These are phyloP conservation scores for Yamadazyma endophytica DNA, from an alignment of 805 yeast species.

Conservation along the genomic window DNA sequence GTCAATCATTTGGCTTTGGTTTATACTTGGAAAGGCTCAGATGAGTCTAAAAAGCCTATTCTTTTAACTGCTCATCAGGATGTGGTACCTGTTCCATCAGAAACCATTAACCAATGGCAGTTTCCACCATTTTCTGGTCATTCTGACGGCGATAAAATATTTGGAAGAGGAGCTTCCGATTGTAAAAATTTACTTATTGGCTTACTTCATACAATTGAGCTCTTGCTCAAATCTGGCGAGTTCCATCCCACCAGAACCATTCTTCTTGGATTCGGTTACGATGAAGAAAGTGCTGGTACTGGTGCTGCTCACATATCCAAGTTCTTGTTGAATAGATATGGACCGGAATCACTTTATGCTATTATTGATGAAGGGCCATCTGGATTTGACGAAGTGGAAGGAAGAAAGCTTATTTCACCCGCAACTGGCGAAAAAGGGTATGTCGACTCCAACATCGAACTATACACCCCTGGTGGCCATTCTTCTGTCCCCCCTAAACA, in stretches of 20 bases:
- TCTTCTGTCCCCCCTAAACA: slow-evolving; percentile 48
- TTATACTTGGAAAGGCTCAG: slow-evolving; percentile 35
- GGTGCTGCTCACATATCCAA: slow-evolving; percentile 35
- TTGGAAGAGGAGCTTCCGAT: slow-evolving; percentile 34
- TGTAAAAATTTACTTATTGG: slow-evolving; percentile 43
- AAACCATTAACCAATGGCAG: slow-evolving; percentile 35
- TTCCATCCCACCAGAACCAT: slow-evolving; percentile 43
- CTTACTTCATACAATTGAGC: slow-evolving; percentile 34
- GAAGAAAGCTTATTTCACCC: slow-evolving; percentile 38
- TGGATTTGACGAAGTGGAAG: slow-evolving; percentile 22
- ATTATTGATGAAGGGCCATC: slow-evolving; percentile 41
- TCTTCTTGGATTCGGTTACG: slow-evolving; percentile 47
- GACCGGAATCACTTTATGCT: slow-evolving; percentile 39
- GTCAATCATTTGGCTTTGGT: slow-evolving; percentile 35
- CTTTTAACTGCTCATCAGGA: slow-evolving; percentile 38
- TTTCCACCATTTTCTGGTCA: slow-evolving; percentile 35
- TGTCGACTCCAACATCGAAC: slow-evolving; percentile 34
- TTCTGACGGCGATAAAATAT: slow-evolving; percentile 26
- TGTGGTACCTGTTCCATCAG: slow-evolving; percentile 39
- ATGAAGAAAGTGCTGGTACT: slow-evolving; percentile 44
- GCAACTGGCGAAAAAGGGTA: slow-evolving; percentile 50
- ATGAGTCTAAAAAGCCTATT: slow-evolving; percentile 30
- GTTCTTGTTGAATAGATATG: slow-evolving; percentile 32
- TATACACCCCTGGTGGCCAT: slow-evolving; percentile 49
- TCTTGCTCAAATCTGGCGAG: slow-evolving; percentile 22